Percentiles rank a stretch among this genome's conserved stretches.
Conservation (phyloP, 2,329 filamentous ascomycete genomes). For the Arachnomyces sp. region DNA sequence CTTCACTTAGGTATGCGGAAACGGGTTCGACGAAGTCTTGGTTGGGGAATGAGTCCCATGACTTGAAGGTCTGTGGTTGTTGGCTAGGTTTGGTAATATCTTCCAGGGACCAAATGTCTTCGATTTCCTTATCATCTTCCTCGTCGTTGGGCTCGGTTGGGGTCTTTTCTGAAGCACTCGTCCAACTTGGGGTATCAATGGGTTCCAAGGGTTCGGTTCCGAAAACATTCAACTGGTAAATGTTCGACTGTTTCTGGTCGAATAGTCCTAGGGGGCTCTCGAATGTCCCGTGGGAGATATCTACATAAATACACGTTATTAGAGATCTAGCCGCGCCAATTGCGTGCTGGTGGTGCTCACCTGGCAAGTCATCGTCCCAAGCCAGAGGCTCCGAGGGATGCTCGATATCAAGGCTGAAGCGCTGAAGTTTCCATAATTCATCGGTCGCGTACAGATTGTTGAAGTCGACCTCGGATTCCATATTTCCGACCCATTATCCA, state of each 20-base stretch:
- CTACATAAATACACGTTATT: constrained; percentile 12
- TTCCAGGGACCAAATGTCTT: constrained; percentile 30
- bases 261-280: constrained; percentile 15
- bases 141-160: constrained; percentile 16
- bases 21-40: constrained; percentile 22
- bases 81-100: constrained; percentile 12
- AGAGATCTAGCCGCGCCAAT: not conserved
- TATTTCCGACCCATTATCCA: constrained; percentile 1
- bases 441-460: constrained; percentile 28
- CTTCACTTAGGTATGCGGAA: constrained; percentile 38
- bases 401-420: constrained; percentile 29
- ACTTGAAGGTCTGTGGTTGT: constrained; percentile 19
- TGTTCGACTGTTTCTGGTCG: constrained; percentile 18
- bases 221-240: constrained; percentile 27
- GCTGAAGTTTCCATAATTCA: constrained; percentile 30
- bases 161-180: constrained; percentile 10
- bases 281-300: constrained; percentile 19
- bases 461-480: constrained; percentile 13
- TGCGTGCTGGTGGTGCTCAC: constrained; percentile 18
- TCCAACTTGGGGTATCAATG: constrained; percentile 13
- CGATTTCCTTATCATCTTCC: constrained; percentile 14
- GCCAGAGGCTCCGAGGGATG: constrained; percentile 27
- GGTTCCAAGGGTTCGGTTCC: constrained; percentile 18
- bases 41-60: constrained; percentile 36
- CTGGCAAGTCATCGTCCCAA: constrained; percentile 28